These are phyloP conservation scores for Theileria annulata DNA, from an alignment of 169 alveolate species.

Conservation along the genomic window DNA sequence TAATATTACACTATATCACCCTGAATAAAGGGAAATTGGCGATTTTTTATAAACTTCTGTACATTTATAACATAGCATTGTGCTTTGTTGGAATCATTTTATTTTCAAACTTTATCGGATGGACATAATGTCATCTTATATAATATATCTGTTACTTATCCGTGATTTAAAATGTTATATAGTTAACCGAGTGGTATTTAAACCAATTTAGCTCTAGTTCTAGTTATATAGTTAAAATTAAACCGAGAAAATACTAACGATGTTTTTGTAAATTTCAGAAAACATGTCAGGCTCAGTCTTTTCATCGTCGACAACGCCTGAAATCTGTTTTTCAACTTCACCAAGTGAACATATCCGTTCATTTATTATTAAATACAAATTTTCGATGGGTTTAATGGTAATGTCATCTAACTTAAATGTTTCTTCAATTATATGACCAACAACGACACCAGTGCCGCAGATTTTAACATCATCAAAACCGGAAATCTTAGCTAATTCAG, in stretches of 20 bases:
- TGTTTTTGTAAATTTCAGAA: background rate
- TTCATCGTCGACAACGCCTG: background rate
- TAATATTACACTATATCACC: conserved; percentile 22
- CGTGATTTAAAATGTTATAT: background rate
- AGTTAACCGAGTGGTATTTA: background rate
- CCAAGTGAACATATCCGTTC: background rate
- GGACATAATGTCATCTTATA: conserved; percentile 31
- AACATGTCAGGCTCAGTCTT: background rate
- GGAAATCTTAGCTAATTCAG: background rate
- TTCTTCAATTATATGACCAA: background rate
- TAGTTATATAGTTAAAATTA: background rate
- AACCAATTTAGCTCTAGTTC: background rate
- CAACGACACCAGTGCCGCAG: background rate
- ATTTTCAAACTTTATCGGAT: conserved; percentile 59
- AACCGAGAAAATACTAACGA: background rate
- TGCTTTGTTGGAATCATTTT: conserved; percentile 49
- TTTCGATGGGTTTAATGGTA: background rate
- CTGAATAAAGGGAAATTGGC: background rate
- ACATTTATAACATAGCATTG: conserved; percentile 24
- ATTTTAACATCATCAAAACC: background rate
- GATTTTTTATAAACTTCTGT: background rate
- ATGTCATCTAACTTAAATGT: background rate
- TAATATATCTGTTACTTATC: background rate
- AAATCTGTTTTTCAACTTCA: background rate
- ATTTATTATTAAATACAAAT: background rate